Evolutionary conservation across 2,329 filamentous ascomycete species (phyloP).

Genomic region (Xylaria sp.): DNA sequence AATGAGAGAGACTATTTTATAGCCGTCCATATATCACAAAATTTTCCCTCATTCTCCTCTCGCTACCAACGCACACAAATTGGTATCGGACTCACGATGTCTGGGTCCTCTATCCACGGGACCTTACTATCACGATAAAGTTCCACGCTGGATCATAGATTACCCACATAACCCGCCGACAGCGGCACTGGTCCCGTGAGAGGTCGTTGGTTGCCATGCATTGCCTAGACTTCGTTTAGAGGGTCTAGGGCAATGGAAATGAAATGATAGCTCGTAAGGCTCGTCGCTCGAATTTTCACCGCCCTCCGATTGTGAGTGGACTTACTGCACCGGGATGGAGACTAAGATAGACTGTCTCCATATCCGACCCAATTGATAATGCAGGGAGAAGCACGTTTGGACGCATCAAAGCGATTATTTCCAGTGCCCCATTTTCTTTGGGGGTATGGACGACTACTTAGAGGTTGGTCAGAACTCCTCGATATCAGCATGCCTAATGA

Average conservation of each 20-base stretch:
- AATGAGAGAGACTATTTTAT: constrained; percentile 8
- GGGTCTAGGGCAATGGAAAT: background rate
- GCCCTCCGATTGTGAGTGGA: constrained; percentile 14
- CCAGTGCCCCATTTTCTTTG: background rate
- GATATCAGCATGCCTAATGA: background rate
- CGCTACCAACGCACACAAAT: constrained; percentile 18
- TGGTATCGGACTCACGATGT: constrained; percentile 17
- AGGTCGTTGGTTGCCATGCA: constrained; percentile 17
- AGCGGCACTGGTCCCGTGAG: constrained; percentile 20
- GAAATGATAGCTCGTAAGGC: background rate
- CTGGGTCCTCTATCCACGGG: constrained; percentile 1
- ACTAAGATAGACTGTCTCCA: constrained; percentile 3
- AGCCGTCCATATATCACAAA: background rate
- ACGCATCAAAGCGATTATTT: constrained; percentile 1
- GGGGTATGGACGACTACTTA: background rate
- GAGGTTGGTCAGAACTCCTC: background rate
- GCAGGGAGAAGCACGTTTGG: constrained; percentile 11
- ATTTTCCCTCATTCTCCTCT: background rate
- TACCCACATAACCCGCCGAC: constrained; percentile 32
- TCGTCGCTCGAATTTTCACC: constrained; percentile 11
- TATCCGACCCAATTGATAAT: constrained; percentile 32
- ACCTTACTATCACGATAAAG: constrained; percentile 16
- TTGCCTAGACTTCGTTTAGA: constrained; percentile 2
- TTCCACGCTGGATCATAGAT: constrained; percentile 7
- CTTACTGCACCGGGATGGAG: constrained; percentile 28